Evolutionary conservation across 2,329 filamentous ascomycete genomes (phyloP).

Genomic region (Ophiognomonia clavigignenti-juglandacearum): DNA sequence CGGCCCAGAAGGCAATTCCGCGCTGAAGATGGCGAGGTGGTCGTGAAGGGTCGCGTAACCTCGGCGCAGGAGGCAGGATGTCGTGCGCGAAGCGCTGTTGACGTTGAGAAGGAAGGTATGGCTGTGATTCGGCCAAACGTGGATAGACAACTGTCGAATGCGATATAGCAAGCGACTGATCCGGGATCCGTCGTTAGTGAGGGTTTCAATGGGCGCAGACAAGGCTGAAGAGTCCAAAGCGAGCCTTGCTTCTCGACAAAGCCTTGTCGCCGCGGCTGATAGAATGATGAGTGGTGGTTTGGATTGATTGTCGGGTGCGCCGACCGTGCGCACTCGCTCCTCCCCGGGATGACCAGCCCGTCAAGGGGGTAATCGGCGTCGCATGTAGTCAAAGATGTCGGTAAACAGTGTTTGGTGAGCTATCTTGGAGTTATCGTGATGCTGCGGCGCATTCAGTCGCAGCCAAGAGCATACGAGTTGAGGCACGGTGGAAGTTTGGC

Average conservation of each 20-base stretch:
- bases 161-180: background rate
- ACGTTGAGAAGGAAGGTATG: too few relatives aligned
- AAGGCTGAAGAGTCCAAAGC: background rate
- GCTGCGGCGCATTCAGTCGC: background rate
- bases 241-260: background rate
- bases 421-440: background rate
- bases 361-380: background rate
- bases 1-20: too few relatives aligned
- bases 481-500: too few relatives aligned
- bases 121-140: background rate
- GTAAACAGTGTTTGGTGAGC: background rate
- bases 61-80: too few relatives aligned
- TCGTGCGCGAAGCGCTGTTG: too few relatives aligned
- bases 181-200: background rate
- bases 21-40: too few relatives aligned
- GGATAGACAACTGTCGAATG: background rate
- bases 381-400: background rate
- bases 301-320: background rate
- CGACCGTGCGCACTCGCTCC: constrained; percentile 4
- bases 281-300: background rate
- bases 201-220: background rate
- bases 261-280: background rate
- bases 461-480: background rate
- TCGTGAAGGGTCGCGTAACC: too few relatives aligned
- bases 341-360: constrained; percentile 1